Base-by-base conservation (phyloP, 73 alveolate species). In the Effrenium voratum region DNA sequence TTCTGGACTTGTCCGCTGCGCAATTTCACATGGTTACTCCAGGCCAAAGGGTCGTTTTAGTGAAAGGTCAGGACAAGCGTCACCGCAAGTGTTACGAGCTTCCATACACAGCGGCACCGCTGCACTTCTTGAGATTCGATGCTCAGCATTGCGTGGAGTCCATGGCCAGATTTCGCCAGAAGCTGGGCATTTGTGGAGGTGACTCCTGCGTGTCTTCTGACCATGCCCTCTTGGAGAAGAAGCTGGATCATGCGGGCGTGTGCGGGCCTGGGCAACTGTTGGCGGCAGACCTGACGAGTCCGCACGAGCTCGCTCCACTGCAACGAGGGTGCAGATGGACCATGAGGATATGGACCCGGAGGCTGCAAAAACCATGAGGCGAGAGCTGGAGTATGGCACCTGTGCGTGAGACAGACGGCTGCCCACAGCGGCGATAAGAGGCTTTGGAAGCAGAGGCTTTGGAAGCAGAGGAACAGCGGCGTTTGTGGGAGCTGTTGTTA, bases 81-180 rank as follows among this genome's bases (percentile, higher is more conserved):
- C 45, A 79, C 45, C 32, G 28, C 30, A 79, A 79, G 45, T 44
- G 91, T 28, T 79, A 79, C 44, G 91, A 79, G 91, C 16, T 79
- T 24, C 91, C 91, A 2, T 45, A 41, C 70, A 79, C 91, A 0
- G 28, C 30, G 16, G 91, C 45, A 8, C 91, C 91, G 68, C 43
- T 79, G 4, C 91, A 79, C 45, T 79, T 79, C 45, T 28, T 79
- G 68, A 16, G 45, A 8, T 80, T 80, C 28, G 91, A 80, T 3
- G 91, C 68, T 0, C 10, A 45, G 68, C 91, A 80, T 1, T 45
- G 41, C 41, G 70, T 45, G 36, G 46, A 80, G 68, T 3, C 60
- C 19, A 80, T 80, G 28, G 24, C 26, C 13, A 19, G 10, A 16
- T 32, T 80, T 26, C 63, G 60, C 63, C 36, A 77, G 38, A 41